A percentile compares a stretch with the other conserved stretches of the same genome.
Conservation (phyloP, 202 grass and related monocot genomes). For the Panicum virgatum region DNA sequence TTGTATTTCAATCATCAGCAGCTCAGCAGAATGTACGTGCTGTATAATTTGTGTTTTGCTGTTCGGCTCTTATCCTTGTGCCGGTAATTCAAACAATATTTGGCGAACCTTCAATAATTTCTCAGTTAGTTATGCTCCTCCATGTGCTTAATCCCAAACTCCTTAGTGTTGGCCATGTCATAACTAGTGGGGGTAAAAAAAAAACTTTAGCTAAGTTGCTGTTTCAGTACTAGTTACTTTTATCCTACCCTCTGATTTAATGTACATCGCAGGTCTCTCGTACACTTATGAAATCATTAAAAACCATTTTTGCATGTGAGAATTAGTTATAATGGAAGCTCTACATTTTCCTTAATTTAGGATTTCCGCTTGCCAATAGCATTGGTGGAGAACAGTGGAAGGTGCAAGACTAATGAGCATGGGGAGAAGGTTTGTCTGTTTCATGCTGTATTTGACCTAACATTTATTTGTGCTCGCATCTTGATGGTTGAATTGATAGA, state of each 20-base stretch:
- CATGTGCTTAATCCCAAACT: neutral
- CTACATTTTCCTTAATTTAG: constrained; percentile 42
- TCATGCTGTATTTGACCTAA: constrained; percentile 21
- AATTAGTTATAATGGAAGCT: constrained; percentile 20
- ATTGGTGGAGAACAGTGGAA: constrained; percentile 90
- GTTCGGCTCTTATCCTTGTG: neutral
- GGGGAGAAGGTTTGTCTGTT: constrained; percentile 75
- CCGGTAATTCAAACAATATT: neutral
- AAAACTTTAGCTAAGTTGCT: neutral
- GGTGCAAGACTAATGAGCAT: constrained; percentile 85
- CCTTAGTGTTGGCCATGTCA: neutral
- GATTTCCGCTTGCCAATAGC: constrained; percentile 68
- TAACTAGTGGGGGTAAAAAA: neutral
- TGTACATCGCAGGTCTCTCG: neutral
- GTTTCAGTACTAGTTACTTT: neutral
- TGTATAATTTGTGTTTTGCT: neutral
- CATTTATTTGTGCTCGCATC: constrained; percentile 14
- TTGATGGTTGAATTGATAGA: constrained; percentile 17
- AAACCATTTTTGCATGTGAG: neutral
- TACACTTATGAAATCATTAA: neutral
- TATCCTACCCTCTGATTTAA: too few relatives aligned
- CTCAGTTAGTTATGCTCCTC: neutral
- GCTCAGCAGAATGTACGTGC: neutral
- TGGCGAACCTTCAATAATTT: neutral
- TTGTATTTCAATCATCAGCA: neutral